A percentile compares a stretch with the other conserved stretches of the same genome.
Evolutionary conservation across 2,329 filamentous ascomycete genomes (phyloP).

Genomic region (Endothia cerciana): DNA sequence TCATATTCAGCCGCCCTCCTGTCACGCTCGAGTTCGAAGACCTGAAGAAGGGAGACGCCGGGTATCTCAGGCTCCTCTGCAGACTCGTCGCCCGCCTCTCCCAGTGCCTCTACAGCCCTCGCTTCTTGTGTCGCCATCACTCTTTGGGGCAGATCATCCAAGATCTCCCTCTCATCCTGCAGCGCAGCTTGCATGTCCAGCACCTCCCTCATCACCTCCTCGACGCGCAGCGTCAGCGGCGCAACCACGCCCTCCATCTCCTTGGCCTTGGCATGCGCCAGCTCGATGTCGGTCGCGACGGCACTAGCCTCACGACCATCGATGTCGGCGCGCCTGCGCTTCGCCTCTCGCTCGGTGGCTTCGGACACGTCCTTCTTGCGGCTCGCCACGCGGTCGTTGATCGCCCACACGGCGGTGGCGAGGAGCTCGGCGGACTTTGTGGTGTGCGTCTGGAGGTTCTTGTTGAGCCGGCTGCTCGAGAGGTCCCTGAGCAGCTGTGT

Average conservation of each 20-base stretch:
- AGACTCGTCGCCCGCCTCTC: constrained; percentile 31
- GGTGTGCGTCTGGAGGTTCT: constrained; percentile 51
- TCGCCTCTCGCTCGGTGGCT: not conserved
- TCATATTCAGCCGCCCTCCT: constrained; percentile 49
- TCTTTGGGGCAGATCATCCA: constrained; percentile 42
- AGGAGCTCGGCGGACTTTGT: constrained; percentile 49
- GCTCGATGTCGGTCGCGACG: constrained; percentile 9
- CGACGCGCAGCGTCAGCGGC: constrained; percentile 48
- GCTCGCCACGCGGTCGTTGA: constrained; percentile 50
- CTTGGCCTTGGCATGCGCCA: constrained; percentile 28
- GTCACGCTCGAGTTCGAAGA: constrained; percentile 39
- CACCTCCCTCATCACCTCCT: constrained; percentile 50
- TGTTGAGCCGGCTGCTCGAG: constrained; percentile 44
- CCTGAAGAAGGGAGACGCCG: constrained; percentile 33
- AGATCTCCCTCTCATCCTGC: constrained; percentile 50
- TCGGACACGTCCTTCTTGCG: constrained; percentile 29
- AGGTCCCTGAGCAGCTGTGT: constrained; percentile 49
- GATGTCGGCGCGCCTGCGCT: constrained; percentile 3
- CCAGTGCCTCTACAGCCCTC: constrained; percentile 33
- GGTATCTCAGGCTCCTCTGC: constrained; percentile 22
- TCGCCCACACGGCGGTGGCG: constrained; percentile 48
- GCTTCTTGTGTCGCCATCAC: constrained; percentile 34
- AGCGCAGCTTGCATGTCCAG: constrained; percentile 55
- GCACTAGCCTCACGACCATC: constrained; percentile 8
- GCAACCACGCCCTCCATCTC: constrained; percentile 46